A percentile compares a stretch with the other conserved stretches of the same genome.
phyloP scores from a whole-genome alignment of 2,329 filamentous ascomycete species.

The Fusarium euwallaceae region DNA sequence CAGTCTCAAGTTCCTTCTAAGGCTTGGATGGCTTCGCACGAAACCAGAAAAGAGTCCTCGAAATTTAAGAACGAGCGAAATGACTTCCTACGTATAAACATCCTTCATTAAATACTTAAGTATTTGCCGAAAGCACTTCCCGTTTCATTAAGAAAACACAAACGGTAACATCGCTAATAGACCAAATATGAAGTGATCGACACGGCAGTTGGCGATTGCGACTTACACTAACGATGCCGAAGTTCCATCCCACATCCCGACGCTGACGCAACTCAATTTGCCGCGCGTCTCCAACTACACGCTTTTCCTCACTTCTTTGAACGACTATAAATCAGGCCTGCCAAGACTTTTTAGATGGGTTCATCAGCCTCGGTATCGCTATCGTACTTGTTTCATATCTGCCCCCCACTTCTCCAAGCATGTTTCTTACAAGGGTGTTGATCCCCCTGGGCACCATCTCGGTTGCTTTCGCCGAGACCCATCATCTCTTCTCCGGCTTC shows the following conservation, averaged over 20 bases:
- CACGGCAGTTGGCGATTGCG: background rate
- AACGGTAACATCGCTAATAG: background rate
- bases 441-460: background rate
- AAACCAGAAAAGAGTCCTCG: background rate
- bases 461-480: conserved; percentile 1
- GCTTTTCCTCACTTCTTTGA: background rate
- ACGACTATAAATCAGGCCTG: background rate
- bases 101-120: background rate
- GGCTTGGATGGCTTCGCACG: background rate
- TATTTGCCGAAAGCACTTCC: background rate
- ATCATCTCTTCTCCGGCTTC: conserved; percentile 23
- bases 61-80: background rate
- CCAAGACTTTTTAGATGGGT: background rate
- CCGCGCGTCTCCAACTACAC: background rate
- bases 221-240: background rate
- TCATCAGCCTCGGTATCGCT: background rate
- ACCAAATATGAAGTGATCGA: background rate
- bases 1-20: background rate
- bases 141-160: background rate
- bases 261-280: background rate
- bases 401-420: background rate
- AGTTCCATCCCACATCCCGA: background rate
- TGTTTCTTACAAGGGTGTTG: background rate
- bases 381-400: background rate
- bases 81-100: background rate